These are phyloP conservation scores for Phycomyces nitens DNA, from an alignment of 192 early-diverging fungal genomes.

Conservation along the genomic window DNA sequence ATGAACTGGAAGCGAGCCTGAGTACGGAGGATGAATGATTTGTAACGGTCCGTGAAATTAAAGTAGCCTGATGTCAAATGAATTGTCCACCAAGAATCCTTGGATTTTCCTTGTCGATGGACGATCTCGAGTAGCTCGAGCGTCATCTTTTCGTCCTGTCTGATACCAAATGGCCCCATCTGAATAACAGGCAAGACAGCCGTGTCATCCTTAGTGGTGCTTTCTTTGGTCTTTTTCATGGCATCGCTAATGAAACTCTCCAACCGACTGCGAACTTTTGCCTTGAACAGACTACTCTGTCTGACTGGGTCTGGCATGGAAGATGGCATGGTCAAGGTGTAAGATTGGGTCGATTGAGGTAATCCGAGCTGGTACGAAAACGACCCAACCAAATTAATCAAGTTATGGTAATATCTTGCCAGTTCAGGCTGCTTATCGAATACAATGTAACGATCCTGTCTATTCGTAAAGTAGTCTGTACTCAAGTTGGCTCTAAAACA, in stretches of 20 bases:
- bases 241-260: conserved; percentile 44
- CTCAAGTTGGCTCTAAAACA: conserved; percentile 82
- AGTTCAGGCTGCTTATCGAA: conserved; percentile 55
- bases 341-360: background rate
- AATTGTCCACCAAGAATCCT: conserved; percentile 48
- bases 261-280: conserved; percentile 47
- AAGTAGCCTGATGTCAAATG: conserved; percentile 90
- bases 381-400: conserved; percentile 57
- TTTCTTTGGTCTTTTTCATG: conserved; percentile 9
- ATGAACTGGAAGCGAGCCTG: conserved; percentile 66
- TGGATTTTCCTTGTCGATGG: conserved; percentile 27
- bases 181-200: conserved; percentile 81
- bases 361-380: conserved; percentile 57
- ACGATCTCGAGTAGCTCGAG: conserved; percentile 58
- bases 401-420: conserved; percentile 65
- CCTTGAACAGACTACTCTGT: conserved; percentile 53
- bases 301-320: conserved; percentile 55
- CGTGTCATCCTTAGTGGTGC: conserved; percentile 51
- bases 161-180: conserved; percentile 75
- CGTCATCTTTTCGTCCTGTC: conserved; percentile 74
- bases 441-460: conserved; percentile 92
- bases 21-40: conserved; percentile 56
- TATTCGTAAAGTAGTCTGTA: conserved; percentile 90
- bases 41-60: conserved; percentile 78
- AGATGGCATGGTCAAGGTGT: background rate